Evolutionary conservation across 805 yeast species (phyloP), one percentile per base, ranked within the genome.

Genomic region (Teunomyces pallodes): DNA sequence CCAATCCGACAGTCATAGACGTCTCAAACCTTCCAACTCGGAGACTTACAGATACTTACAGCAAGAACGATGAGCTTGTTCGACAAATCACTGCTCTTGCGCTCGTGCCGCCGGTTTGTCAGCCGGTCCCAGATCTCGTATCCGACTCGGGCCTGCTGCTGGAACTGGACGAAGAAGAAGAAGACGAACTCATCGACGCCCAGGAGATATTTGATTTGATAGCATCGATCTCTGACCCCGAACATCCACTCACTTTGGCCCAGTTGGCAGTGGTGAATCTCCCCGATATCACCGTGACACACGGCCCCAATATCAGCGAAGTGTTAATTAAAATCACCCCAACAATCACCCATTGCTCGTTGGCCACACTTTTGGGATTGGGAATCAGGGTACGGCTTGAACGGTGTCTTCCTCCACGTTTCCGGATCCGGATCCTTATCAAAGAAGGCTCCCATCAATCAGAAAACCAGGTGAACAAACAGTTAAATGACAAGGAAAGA

Each of bases 391-490:
- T 94, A 1, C 75, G 99, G 31, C 73, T 94, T 39, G 97, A 92
- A 53, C 74, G 99, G 59, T 81, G 95, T 51, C 76, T 94, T 29
- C 96, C 97, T 1, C 82, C 90, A 3, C 73, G 96, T 47, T 91
- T 80, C 72, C 76, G 98, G 54, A 83, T 90, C 49, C 80, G 83
- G 10, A 86, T 94, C 28, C 69, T 86, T 35, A 79, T 94, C 43
- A 90, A 91, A 60, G 88, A 89, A 57, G 98, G 98, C 1, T 81
- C 96, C 1, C 99, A 94, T 64, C 97, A 94, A 65, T 87, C 96
- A 62, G 99, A 94, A 64, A 81, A 80, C 55, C 99, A 94, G 63
- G 98, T 94, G 17, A 94, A 94, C 68, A 92, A 92, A 63, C 99
- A 94, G 69, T 77, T 94, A 51, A 94, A 94, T 61, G 99, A 94